These are phyloP conservation scores for Cytidiella melzeri DNA, from an alignment of 768 basidiomycete species.

Conservation along the genomic window DNA sequence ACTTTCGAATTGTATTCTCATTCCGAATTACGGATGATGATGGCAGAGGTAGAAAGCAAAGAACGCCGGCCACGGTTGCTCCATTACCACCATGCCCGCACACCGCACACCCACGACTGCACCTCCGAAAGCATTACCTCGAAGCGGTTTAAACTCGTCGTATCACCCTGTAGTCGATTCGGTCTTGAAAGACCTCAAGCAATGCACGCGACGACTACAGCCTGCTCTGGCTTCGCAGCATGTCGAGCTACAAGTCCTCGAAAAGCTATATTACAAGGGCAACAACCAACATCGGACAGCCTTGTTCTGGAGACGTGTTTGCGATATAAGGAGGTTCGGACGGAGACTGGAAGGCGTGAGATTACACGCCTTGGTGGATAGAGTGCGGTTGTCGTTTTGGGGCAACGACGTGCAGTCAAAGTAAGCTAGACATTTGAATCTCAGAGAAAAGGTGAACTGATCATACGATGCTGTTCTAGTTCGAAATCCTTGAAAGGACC, in stretches of 20 bases:
- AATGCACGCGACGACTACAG: constrained; percentile 46
- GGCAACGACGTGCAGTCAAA: constrained; percentile 23
- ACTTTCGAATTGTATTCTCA: too few species aligned
- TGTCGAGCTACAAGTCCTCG: constrained; percentile 54
- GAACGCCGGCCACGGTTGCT: too few species aligned
- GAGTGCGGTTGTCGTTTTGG: constrained; percentile 48
- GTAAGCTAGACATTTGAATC: background rate
- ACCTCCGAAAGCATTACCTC: constrained; percentile 7
- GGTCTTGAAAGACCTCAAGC: constrained; percentile 57
- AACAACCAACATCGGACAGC: constrained; percentile 72
- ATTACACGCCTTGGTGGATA: constrained; percentile 21
- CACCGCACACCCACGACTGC: constrained; percentile 13
- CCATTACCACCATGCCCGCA: constrained; percentile 11
- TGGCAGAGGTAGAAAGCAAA: too few species aligned
- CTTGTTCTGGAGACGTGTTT: constrained; percentile 63
- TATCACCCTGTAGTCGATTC: constrained; percentile 39
- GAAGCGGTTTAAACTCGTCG: constrained; percentile 16
- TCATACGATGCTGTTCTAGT: constrained; percentile 25
- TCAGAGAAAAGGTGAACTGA: background rate
- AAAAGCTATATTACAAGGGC: constrained; percentile 69
- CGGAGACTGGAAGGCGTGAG: constrained; percentile 25
- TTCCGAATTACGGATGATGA: too few species aligned
- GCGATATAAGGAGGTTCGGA: constrained; percentile 54
- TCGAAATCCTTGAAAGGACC: constrained; percentile 48
- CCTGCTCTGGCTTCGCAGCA: constrained; percentile 34